Conservation (phyloP, 1,284 basidiomycete species). For the Ustilago crameri region DNA sequence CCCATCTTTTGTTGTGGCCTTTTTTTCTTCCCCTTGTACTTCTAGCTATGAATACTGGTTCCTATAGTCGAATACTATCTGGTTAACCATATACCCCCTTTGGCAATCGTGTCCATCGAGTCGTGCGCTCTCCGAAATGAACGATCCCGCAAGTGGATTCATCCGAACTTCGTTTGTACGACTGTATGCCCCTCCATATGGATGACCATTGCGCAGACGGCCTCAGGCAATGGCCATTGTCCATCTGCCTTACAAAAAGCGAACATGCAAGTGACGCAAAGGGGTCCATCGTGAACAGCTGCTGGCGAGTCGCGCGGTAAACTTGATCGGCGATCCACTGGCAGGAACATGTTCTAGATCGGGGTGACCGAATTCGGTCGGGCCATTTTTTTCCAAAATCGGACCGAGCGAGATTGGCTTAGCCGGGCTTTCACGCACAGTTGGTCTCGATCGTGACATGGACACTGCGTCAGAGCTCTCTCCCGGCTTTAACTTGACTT, state of each 20-base stretch:
- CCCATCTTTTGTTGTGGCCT: slow-evolving; percentile 39
- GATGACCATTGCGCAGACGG: too few relatives aligned
- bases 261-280: too few relatives aligned
- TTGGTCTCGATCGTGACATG: neutral
- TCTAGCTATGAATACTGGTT: slow-evolving; percentile 46
- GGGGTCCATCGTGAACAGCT: too few relatives aligned
- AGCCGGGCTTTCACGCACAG: slow-evolving; percentile 2
- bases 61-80: slow-evolving; percentile 40
- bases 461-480: neutral
- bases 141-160: too few relatives aligned
- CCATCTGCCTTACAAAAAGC: too few relatives aligned
- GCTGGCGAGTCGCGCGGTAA: neutral
- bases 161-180: too few relatives aligned
- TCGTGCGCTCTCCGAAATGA: too few relatives aligned
- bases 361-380: neutral
- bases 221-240: too few relatives aligned
- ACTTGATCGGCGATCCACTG: neutral
- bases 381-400: neutral
- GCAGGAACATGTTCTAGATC: neutral
- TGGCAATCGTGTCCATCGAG: neutral
- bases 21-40: slow-evolving; percentile 39
- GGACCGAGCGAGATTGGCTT: neutral
- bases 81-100: slow-evolving; percentile 20
- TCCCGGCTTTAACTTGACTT: neutral
- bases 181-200: too few relatives aligned